Conservation (phyloP, 495 filamentous ascomycete species). For the Glarea lozoyensis region DNA sequence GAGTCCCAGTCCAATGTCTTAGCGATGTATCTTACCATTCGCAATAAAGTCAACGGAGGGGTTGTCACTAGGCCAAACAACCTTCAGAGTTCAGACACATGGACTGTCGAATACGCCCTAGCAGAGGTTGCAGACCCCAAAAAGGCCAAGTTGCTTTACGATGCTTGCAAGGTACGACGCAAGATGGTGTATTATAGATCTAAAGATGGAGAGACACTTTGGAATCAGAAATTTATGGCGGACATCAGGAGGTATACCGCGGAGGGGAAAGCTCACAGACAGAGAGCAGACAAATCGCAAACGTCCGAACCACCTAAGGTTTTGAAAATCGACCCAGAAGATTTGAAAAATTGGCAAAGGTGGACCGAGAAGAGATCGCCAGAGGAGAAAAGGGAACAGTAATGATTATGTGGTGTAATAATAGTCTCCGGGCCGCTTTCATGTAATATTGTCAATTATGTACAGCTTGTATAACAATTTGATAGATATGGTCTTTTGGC, state of each 20-base stretch:
- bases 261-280: constrained; percentile 38
- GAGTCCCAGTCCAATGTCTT: constrained; percentile 34
- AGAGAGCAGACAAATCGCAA: constrained; percentile 40
- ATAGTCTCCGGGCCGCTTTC: too few relatives aligned
- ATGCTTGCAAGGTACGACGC: constrained; percentile 33
- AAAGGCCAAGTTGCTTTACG: constrained; percentile 39
- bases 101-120: constrained; percentile 71
- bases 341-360: not conserved
- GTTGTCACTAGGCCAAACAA: constrained; percentile 50
- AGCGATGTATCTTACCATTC: constrained; percentile 58
- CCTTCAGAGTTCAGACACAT: constrained; percentile 44
- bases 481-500: too few relatives aligned
- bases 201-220: constrained; percentile 26
- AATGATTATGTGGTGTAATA: too few relatives aligned
- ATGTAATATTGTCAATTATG: too few relatives aligned
- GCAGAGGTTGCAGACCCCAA: constrained; percentile 35
- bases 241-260: constrained; percentile 33
- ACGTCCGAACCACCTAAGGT: constrained; percentile 8
- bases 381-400: not conserved
- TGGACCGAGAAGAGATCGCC: not conserved
- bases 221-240: constrained; percentile 29
- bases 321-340: constrained; percentile 5
- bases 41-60: constrained; percentile 62
- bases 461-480: too few relatives aligned
- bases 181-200: constrained; percentile 31